Base-by-base conservation (phyloP, 1,284 basidiomycete species). In the Gymnopus androsaceus region DNA sequence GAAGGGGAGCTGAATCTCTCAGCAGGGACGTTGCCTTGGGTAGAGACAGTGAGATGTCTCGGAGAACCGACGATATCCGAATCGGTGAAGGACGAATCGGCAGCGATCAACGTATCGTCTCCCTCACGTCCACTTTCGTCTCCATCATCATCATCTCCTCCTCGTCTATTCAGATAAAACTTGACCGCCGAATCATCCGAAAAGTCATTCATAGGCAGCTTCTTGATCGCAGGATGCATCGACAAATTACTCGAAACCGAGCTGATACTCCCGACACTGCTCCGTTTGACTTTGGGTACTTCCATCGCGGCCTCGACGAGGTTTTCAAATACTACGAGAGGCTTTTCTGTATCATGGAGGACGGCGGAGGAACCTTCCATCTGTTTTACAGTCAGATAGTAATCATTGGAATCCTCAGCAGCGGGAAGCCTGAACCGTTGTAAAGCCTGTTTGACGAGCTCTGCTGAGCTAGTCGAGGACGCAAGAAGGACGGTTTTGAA, bases 401-500 rank as follows among this genome's bases (percentile, higher is more conserved):
- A 98, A n/a, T 89, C 74, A 52, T 83, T 78, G 56, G 84, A 84
- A 8, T 81, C 83, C 17, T 82, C 79, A 53, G 83, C 78, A 0
- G 81, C 77, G 0, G 86, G 83, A 4, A 97, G 75, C 28, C 90
- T 79, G 82, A 99, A 98, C 3, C 96, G 85, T 71, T 98, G 95
- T 60, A 95, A 87, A 3, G 95, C 91, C 74, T 99, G 95, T 47
- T 84, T 82, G 46, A 98, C 83, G 25, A 99, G 84, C 56, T 98
- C 95, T 0, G 79, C 73, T 0, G 92, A 84, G 0, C 88, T 90
- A 0, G 95, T 98, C 4, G 85, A 87, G 7, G 90, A 78, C 66
- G 95, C 98, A 59, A 98, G 82, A 19, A 98, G 74, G 1, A 97
- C 96, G 1, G 96, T 98, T 77, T 98, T 98, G 82, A 98, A 99